Evolutionary conservation across 768 basidiomycete genomes (phyloP).

Genomic region (Phylloporus sp.): DNA sequence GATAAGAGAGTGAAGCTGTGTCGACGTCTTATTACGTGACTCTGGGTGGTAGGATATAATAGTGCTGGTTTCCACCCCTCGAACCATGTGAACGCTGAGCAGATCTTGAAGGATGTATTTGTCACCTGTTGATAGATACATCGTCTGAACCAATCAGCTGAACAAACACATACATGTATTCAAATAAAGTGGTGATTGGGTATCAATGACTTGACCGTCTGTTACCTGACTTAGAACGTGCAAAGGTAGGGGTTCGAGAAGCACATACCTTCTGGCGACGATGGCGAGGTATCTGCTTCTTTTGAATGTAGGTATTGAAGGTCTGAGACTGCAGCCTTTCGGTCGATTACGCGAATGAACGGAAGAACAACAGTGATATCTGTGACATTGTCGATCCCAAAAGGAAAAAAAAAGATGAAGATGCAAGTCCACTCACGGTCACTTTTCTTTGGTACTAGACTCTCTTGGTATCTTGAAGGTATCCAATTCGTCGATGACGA

Average conservation of each 20-base stretch:
- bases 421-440: slow-evolving; percentile 46
- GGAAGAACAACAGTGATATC: slow-evolving; percentile 56
- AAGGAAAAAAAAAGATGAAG: slow-evolving; percentile 18
- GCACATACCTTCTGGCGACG: slow-evolving; percentile 7
- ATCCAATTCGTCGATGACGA: slow-evolving; percentile 65
- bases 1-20: slow-evolving; percentile 27
- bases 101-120: slow-evolving; percentile 40
- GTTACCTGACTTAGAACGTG: background rate
- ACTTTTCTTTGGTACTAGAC: slow-evolving; percentile 33
- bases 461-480: slow-evolving; percentile 61
- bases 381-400: slow-evolving; percentile 16
- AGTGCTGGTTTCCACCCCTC: slow-evolving; percentile 18
- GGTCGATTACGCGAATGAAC: slow-evolving; percentile 42
- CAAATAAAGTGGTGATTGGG: slow-evolving; percentile 45
- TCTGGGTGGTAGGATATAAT: slow-evolving; percentile 32
- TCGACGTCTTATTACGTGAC: slow-evolving; percentile 18
- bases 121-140: slow-evolving; percentile 9
- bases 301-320: background rate
- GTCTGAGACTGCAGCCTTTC: background rate
- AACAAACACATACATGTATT: slow-evolving; percentile 25
- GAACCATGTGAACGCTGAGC: slow-evolving; percentile 51
- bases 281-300: background rate
- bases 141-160: background rate
- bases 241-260: background rate
- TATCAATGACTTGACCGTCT: slow-evolving; percentile 42